Conservation (phyloP, 805 yeast species). For the Metschnikowia cubensis region DNA sequence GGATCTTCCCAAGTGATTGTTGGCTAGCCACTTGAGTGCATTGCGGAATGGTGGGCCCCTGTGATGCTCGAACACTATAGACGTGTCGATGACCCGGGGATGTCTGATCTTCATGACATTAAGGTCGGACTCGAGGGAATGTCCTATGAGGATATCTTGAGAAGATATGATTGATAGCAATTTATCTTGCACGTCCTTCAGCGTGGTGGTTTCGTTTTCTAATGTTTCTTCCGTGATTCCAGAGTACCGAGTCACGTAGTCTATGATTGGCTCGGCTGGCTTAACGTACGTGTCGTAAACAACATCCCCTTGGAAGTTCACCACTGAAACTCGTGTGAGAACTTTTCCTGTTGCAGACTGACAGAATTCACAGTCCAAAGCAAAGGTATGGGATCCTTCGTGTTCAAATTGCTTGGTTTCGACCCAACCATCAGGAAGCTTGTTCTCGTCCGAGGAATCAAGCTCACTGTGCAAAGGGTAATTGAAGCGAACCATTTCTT, state of each 20-base stretch:
- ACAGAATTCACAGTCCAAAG: slow-evolving; percentile 95
- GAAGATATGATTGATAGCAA: slow-evolving; percentile 46
- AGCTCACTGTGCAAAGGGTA: slow-evolving; percentile 55
- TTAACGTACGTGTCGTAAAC: slow-evolving; percentile 72
- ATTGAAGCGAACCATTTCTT: slow-evolving; percentile 45
- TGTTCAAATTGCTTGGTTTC: slow-evolving; percentile 52
- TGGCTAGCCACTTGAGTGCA: slow-evolving; percentile 66
- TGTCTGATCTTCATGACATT: slow-evolving; percentile 68
- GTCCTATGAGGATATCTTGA: slow-evolving; percentile 76
- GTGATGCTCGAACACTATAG: slow-evolving; percentile 71
- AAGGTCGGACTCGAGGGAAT: slow-evolving; percentile 83
- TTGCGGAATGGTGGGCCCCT: slow-evolving; percentile 82
- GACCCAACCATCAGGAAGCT: slow-evolving; percentile 41
- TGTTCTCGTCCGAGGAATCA: slow-evolving; percentile 9
- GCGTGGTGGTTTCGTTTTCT: slow-evolving; percentile 55
- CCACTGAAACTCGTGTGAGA: slow-evolving; percentile 71
- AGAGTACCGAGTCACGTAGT: slow-evolving; percentile 78
- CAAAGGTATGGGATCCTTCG: slow-evolving; percentile 62
- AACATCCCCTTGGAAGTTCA: slow-evolving; percentile 57
- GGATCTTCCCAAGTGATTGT: slow-evolving; percentile 46
- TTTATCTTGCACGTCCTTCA: slow-evolving; percentile 62
- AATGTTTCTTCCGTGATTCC: slow-evolving; percentile 80
- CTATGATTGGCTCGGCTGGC: slow-evolving; percentile 69
- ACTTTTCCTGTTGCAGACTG: slow-evolving; percentile 56
- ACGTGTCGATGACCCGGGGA: slow-evolving; percentile 74